Base-by-base conservation (phyloP, 1,284 basidiomycete genomes). In the Mycena citricolor region DNA sequence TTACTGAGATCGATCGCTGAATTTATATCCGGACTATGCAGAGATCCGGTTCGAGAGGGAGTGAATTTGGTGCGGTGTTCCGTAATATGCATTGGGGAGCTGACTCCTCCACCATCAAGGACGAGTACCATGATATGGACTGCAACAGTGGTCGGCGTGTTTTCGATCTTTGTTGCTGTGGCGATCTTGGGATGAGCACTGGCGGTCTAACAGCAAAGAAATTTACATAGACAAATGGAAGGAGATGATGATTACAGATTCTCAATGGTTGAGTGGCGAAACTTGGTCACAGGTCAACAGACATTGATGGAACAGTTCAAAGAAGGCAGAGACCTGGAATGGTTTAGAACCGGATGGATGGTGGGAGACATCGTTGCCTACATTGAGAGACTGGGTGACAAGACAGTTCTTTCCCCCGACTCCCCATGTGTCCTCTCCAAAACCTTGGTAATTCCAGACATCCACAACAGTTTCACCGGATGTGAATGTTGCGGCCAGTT, bases 381-480 rank as follows among this genome's bases (percentile, higher is more conserved):
- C 88, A 61, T 90, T 68, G 11, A 90, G 61, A 7, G 71, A 66
- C 56, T 84, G 74, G 8, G 81, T 72, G 12, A 90, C 81, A 1
- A 80, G 54, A 47, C 86, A 89, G 52, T 92, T 92, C 60, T 79
- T 85, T 3, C 86, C 85, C 22, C 63, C 65, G 11, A 66, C 60
- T 2, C 85, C 84, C 85, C 86, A 89, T 1, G 71, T 70, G 16
- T 35, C 19, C 49, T 79, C 74, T 52, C 83, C 79, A 47, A 69
- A 77, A 19, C 54, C 47, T 13, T 61, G 64, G 61, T 83, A 87
- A 43, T 76, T 70, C 75, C 79, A 89, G 2, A 86, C 55, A 55
- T 90, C 88, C 3, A 88, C 84, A 4, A 88, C 74, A 0, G 87
- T 91, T 58, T 89, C 83, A 8, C 87, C 90, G 8, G 69, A 66